Conservation (phyloP, 352 stramenopile genomes). For the Globisporangium middletonii region DNA sequence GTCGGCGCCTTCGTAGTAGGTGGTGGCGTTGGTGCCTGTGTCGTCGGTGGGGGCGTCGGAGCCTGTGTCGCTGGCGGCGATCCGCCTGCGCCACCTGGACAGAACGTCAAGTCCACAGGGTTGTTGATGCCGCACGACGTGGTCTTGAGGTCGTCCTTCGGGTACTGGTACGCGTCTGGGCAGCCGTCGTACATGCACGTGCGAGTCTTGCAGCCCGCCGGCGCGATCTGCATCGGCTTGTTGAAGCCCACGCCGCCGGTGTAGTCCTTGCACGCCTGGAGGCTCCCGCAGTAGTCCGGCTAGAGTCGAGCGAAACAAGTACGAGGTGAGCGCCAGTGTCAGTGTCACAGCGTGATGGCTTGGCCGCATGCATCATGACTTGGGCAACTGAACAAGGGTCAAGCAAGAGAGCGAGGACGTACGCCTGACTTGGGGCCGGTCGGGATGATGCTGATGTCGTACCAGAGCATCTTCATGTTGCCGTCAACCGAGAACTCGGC, state of each 20-base stretch:
- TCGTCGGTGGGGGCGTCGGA: conserved; percentile 21
- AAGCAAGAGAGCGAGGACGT: conserved; percentile 10
- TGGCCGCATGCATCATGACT: neutral
- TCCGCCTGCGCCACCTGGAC: conserved; percentile 27
- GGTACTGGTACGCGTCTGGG: conserved; percentile 57
- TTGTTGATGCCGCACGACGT: conserved; percentile 27
- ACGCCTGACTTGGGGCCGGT: conserved; percentile 21
- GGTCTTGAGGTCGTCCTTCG: conserved; percentile 49
- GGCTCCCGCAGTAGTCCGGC: conserved; percentile 35
- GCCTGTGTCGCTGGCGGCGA: conserved; percentile 14
- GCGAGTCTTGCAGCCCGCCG: conserved; percentile 5
- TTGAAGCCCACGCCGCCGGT: conserved; percentile 64
- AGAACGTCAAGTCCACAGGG: conserved; percentile 40
- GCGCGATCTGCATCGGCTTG: conserved; percentile 51
- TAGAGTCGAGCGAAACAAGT: conserved; percentile 3
- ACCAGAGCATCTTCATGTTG: conserved; percentile 25
- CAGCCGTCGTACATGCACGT: conserved; percentile 46
- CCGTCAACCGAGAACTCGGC: conserved; percentile 32
- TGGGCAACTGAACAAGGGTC: no score
- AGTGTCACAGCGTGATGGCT: no score
- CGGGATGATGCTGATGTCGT: conserved; percentile 41
- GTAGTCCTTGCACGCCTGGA: conserved; percentile 43
- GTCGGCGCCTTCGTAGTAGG: conserved; percentile 2
- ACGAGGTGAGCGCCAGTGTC: neutral
- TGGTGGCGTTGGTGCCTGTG: neutral